These are phyloP conservation scores for Zygoascus biomembranicola DNA, from an alignment of 805 yeast species.

Conservation along the genomic window DNA sequence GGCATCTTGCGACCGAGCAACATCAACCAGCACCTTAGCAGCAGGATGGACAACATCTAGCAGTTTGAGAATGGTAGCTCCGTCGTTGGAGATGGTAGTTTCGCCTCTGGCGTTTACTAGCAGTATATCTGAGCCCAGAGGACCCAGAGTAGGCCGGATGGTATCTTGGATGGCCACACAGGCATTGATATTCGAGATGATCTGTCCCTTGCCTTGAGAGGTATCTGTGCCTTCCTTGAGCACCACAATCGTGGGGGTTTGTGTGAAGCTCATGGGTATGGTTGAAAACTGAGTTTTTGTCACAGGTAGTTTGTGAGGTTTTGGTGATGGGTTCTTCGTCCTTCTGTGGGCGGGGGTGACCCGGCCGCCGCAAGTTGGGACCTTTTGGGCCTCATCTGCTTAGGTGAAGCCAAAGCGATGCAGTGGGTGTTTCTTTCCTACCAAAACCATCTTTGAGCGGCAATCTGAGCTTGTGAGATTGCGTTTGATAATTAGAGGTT, in stretches of 20 bases:
- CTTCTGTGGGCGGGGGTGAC: neutral
- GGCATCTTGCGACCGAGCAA: constrained; percentile 93
- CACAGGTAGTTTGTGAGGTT: neutral
- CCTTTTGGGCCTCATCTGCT: neutral
- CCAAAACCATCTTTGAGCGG: too few relatives aligned
- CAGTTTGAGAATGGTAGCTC: constrained; percentile 89
- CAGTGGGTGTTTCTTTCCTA: too few relatives aligned
- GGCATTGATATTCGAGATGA: constrained; percentile 90
- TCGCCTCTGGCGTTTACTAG: constrained; percentile 76
- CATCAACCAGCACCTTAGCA: constrained; percentile 89
- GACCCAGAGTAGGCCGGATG: constrained; percentile 89
- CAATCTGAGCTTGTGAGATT: too few relatives aligned
- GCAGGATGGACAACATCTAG: constrained; percentile 98
- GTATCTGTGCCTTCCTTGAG: constrained; percentile 96
- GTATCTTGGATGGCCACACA: constrained; percentile 97
- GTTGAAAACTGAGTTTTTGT: neutral
- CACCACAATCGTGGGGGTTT: constrained; percentile 97
- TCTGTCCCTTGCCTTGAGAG: constrained; percentile 95
- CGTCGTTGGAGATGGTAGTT: constrained; percentile 95
- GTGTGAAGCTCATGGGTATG: constrained; percentile 78
- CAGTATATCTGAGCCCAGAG: constrained; percentile 91
- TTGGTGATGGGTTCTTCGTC: neutral
- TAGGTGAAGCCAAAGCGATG: too few relatives aligned
- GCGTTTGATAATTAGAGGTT: too few relatives aligned
- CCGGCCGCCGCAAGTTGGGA: neutral